Evolutionary conservation across 148 eudicot species (phyloP).

Genomic region (Chenopodium suecicum): DNA sequence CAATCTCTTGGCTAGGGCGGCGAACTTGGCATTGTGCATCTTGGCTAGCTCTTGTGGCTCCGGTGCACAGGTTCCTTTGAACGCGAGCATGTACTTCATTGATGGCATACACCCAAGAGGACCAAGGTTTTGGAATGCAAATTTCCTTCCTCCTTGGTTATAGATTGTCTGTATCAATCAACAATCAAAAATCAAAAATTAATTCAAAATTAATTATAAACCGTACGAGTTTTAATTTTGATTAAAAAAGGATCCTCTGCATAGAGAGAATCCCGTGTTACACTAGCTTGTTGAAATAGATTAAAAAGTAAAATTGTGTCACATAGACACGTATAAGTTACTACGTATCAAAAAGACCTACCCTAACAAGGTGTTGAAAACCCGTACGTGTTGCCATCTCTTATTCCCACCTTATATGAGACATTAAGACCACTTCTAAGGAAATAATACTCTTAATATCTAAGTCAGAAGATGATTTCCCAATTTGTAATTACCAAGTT

Average conservation of each 20-base stretch:
- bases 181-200: background rate
- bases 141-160: slow-evolving; percentile 43
- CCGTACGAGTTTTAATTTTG: background rate
- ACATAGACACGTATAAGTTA: too few species aligned
- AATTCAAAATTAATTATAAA: background rate
- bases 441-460: too few species aligned
- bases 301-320: too few species aligned
- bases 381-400: too few species aligned
- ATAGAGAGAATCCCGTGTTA: too few species aligned
- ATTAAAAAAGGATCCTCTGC: background rate
- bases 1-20: slow-evolving; percentile 17
- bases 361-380: too few species aligned
- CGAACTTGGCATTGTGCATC: slow-evolving; percentile 37
- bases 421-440: too few species aligned
- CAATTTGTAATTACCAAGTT: background rate
- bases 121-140: slow-evolving; percentile 50
- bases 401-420: too few species aligned
- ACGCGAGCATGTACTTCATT: slow-evolving; percentile 29
- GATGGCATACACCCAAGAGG: slow-evolving; percentile 49
- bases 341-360: too few species aligned
- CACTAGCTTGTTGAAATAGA: background rate
- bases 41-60: slow-evolving; percentile 32
- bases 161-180: slow-evolving; percentile 35
- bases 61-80: slow-evolving; percentile 26
- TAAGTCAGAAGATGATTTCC: background rate